Conservation (phyloP, 1,284 basidiomycete genomes). For the Athelia psychrophila region DNA sequence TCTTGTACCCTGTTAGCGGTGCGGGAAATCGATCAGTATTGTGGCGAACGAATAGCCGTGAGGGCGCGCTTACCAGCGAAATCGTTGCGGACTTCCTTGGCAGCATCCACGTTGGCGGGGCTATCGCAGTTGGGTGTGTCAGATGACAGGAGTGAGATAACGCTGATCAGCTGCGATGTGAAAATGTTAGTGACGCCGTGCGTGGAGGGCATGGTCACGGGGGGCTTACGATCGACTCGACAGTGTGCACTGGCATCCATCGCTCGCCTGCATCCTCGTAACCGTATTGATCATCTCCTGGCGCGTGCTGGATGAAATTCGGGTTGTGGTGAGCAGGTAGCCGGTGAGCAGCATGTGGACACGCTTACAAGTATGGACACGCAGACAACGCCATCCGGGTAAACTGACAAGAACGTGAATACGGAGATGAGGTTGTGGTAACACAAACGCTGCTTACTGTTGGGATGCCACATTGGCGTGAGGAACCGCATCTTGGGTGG, state of each 20-base stretch:
- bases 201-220: conserved; percentile 2
- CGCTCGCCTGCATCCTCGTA: conserved; percentile 97
- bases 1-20: conserved; percentile 72
- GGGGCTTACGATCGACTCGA: conserved; percentile 90
- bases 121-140: conserved; percentile 93
- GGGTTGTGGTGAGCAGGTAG: conserved; percentile 5
- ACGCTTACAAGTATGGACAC: conserved; percentile 89
- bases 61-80: conserved; percentile 46
- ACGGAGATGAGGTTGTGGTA: conserved; percentile 6
- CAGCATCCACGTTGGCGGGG: conserved; percentile 97
- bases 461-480: conserved; percentile 99
- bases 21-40: neutral
- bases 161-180: conserved; percentile 78
- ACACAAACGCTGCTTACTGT: conserved; percentile 57
- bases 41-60: neutral
- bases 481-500: conserved; percentile 97
- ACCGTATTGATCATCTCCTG: conserved; percentile 96
- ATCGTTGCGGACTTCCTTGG: conserved; percentile 84
- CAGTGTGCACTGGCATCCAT: conserved; percentile 96
- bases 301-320: conserved; percentile 68
- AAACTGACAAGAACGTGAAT: conserved; percentile 54
- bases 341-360: neutral
- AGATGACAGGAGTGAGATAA: conserved; percentile 93
- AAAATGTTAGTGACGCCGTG: conserved; percentile 6
- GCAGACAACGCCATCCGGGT: conserved; percentile 87